A percentile compares a stretch with the other conserved stretches of the same genome.
Evolutionary conservation across 495 filamentous ascomycete species (phyloP).

Genomic region (Neurospora sp.): DNA sequence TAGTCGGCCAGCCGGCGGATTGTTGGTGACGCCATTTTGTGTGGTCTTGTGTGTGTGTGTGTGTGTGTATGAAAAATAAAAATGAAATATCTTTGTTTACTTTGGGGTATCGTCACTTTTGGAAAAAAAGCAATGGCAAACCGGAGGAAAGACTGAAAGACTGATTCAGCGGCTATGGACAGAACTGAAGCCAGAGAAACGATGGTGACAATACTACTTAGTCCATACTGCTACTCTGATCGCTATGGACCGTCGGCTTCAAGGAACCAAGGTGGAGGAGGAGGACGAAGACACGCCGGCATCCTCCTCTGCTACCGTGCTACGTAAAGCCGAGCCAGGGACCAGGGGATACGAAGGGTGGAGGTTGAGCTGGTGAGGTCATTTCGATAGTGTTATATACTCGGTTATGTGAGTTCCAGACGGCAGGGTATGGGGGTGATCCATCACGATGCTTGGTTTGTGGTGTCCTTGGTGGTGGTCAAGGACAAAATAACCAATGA

Average conservation of each 20-base stretch:
- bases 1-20: constrained; percentile 13
- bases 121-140: neutral
- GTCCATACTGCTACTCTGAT: neutral
- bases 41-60: neutral
- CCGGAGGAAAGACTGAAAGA: neutral
- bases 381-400: neutral
- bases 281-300: neutral
- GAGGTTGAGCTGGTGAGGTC: neutral
- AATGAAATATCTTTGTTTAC: neutral
- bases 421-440: neutral
- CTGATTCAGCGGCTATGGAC: neutral
- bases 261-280: neutral
- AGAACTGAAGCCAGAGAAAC: neutral
- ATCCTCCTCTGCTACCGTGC: neutral
- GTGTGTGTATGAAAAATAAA: neutral
- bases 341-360: neutral
- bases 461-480: neutral
- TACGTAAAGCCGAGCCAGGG: neutral
- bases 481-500: constrained; percentile 10
- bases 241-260: neutral
- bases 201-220: neutral
- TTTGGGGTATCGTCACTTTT: neutral
- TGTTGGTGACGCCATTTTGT: constrained; percentile 15
- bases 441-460: neutral
- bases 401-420: neutral